Percentiles rank a stretch among this genome's conserved stretches.
These are phyloP conservation scores for Rhodofomes roseus DNA, from an alignment of 1,284 basidiomycete species.

Conservation along the genomic window DNA sequence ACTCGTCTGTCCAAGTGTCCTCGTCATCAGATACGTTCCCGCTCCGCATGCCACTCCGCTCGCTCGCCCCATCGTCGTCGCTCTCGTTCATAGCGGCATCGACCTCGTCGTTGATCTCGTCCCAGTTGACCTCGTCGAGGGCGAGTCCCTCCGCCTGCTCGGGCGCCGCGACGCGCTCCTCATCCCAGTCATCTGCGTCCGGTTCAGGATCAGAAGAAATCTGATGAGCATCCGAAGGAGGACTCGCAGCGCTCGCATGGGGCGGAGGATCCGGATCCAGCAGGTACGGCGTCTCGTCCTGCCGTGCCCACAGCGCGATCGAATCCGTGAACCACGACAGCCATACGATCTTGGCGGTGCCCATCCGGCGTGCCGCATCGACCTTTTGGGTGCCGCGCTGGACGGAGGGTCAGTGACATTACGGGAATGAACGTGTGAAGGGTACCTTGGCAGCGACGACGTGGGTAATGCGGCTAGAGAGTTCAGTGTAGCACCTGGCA, in stretches of 20 bases:
- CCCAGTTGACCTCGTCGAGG: conserved; percentile 66
- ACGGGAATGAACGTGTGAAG: background rate
- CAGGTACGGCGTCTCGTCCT: conserved; percentile 70
- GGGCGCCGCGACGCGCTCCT: conserved; percentile 26
- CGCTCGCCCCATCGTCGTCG: conserved; percentile 48
- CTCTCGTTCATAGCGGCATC: conserved; percentile 82
- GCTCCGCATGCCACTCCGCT: conserved; percentile 35
- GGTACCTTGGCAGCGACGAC: conserved; percentile 85
- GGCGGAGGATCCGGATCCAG: conserved; percentile 41
- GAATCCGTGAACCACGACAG: conserved; percentile 87
- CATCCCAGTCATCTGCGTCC: conserved; percentile 61
- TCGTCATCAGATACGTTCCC: conserved; percentile 47
- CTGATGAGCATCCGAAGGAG: conserved; percentile 46
- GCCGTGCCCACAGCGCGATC: conserved; percentile 75
- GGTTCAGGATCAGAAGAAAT: conserved; percentile 66
- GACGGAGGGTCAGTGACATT: background rate
- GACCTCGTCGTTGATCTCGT: conserved; percentile 81
- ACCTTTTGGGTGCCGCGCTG: conserved; percentile 91
- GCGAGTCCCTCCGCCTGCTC: conserved; percentile 32
- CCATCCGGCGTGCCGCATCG: conserved; percentile 67
- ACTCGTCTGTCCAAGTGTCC: conserved; percentile 38
- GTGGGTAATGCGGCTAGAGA: conserved; percentile 77
- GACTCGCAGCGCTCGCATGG: conserved; percentile 35
- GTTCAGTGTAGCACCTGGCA: conserved; percentile 71
- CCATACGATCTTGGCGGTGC: conserved; percentile 81